Evolutionary conservation across 1,139 yeast genomes (phyloP).

Genomic region (Lodderomyces metapsilosis): DNA sequence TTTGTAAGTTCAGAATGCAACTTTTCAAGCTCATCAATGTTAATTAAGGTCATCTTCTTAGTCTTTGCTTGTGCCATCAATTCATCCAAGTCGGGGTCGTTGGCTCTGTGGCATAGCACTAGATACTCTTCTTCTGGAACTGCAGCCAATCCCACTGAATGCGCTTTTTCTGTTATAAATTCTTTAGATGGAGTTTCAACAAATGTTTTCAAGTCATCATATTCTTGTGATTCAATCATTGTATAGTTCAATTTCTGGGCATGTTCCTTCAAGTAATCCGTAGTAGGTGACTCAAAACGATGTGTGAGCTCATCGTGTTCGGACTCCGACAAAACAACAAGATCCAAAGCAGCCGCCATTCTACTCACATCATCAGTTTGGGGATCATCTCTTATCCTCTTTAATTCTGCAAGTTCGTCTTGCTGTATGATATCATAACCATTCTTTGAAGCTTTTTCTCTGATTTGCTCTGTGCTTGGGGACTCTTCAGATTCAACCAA

Average conservation of each 20-base stretch:
- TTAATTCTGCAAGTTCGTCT: slow-evolving; percentile 21
- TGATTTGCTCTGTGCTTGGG: slow-evolving; percentile 29
- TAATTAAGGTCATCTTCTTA: slow-evolving; percentile 18
- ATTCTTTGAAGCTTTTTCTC: slow-evolving; percentile 20
- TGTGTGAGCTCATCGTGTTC: slow-evolving; percentile 15
- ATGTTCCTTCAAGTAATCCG: slow-evolving; percentile 22
- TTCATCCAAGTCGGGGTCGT: slow-evolving; percentile 24
- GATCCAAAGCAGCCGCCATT: slow-evolving; percentile 18
- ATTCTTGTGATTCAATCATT: slow-evolving; percentile 23
- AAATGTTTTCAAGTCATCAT: slow-evolving; percentile 25
- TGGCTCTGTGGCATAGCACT: slow-evolving; percentile 19
- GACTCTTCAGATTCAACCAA: slow-evolving; percentile 10
- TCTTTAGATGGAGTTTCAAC: slow-evolving; percentile 34
- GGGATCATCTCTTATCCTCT: slow-evolving; percentile 17
- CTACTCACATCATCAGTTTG: slow-evolving; percentile 18
- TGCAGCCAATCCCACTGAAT: slow-evolving; percentile 30
- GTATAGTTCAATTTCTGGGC: slow-evolving; percentile 18
- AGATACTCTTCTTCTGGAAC: slow-evolving; percentile 25
- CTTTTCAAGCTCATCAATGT: slow-evolving; percentile 15
- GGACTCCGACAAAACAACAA: slow-evolving; percentile 14
- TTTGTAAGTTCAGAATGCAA: slow-evolving; percentile 17
- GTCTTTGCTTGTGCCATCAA: slow-evolving; percentile 16
- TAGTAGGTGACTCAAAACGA: slow-evolving; percentile 18
- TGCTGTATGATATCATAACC: slow-evolving; percentile 19
- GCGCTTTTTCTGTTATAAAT: slow-evolving; percentile 34